A percentile compares a stretch with the other conserved stretches of the same genome.
phyloP scores from a whole-genome alignment of 164 flowering plant species.

The Liriodendron chinense region DNA sequence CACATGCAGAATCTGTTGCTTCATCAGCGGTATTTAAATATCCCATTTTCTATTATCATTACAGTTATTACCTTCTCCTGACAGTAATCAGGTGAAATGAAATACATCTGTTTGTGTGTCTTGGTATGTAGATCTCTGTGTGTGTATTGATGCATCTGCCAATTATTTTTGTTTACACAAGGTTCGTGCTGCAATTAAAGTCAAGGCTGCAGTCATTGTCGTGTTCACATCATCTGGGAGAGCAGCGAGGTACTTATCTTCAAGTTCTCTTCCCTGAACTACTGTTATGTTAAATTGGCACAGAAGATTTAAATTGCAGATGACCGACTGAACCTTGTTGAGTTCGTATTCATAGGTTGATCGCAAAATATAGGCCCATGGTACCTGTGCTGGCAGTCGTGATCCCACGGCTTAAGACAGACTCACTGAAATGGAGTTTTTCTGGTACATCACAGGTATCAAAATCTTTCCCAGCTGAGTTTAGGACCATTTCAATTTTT shows the following conservation, averaged over 20 bases:
- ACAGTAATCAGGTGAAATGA: not conserved
- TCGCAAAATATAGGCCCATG: slow-evolving; percentile 51
- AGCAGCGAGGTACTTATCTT: slow-evolving; percentile 41
- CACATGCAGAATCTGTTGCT: slow-evolving; percentile 52
- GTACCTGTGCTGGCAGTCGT: slow-evolving; percentile 50
- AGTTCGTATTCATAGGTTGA: slow-evolving; percentile 27
- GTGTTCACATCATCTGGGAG: slow-evolving; percentile 53
- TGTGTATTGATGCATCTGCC: not conserved
- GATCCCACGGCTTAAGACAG: slow-evolving; percentile 33
- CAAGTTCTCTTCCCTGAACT: not conserved
- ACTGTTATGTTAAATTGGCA: not conserved
- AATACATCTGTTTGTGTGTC: not conserved
- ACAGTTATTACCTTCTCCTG: not conserved
- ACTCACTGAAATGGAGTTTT: slow-evolving; percentile 37
- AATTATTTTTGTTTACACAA: slow-evolving; percentile 1
- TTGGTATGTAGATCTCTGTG: not conserved
- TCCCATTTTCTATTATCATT: slow-evolving; percentile 1
- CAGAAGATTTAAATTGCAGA: not conserved
- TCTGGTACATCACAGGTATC: slow-evolving; percentile 42
- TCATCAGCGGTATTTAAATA: slow-evolving; percentile 48
- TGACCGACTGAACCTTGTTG: not conserved
- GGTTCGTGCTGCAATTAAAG: slow-evolving; percentile 48
- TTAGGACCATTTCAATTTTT: not conserved
- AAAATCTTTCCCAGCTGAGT: not conserved
- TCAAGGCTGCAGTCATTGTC: slow-evolving; percentile 45